phyloP scores from a whole-genome alignment of 202 grass and related monocot species.

The Hordeum pubiflorum region DNA sequence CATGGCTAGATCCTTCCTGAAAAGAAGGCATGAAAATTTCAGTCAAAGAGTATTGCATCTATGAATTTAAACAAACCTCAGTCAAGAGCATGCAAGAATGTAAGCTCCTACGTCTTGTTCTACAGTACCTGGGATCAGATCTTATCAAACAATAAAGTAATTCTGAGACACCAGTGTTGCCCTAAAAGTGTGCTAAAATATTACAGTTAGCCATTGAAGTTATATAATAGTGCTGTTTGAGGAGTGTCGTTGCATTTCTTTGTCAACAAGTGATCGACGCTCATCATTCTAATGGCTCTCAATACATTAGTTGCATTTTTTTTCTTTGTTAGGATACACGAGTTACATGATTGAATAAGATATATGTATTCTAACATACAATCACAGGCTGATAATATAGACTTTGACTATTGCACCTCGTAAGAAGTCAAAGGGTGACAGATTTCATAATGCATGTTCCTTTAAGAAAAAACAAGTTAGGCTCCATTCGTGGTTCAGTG shows the following conservation, averaged over 20 bases:
- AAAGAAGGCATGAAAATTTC: conserved; percentile 22
- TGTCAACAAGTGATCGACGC: background rate
- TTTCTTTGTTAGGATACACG: background rate
- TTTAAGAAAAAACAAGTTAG: background rate
- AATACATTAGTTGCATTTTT: background rate
- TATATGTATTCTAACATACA: background rate
- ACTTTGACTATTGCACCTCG: background rate
- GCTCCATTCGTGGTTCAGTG: background rate
- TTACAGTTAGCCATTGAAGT: conserved; percentile 3
- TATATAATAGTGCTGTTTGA: conserved; percentile 8
- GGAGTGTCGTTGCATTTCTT: background rate
- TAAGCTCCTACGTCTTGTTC: background rate
- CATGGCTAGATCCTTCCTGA: conserved; percentile 97
- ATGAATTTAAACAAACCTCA: conserved; percentile 18
- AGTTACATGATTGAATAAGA: background rate
- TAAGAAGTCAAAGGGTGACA: background rate
- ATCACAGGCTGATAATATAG: background rate
- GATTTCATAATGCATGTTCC: background rate
- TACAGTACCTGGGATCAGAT: conserved; percentile 10
- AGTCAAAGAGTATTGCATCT: background rate
- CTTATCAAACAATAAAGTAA: conserved; percentile 17
- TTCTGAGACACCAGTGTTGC: background rate
- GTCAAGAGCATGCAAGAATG: conserved; percentile 7
- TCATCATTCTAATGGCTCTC: conserved; percentile 12
- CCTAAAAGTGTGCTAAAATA: conserved; percentile 2